phyloP scores from a whole-genome alignment of 257 asterid species.

The Oldenlandia corymbosa region DNA sequence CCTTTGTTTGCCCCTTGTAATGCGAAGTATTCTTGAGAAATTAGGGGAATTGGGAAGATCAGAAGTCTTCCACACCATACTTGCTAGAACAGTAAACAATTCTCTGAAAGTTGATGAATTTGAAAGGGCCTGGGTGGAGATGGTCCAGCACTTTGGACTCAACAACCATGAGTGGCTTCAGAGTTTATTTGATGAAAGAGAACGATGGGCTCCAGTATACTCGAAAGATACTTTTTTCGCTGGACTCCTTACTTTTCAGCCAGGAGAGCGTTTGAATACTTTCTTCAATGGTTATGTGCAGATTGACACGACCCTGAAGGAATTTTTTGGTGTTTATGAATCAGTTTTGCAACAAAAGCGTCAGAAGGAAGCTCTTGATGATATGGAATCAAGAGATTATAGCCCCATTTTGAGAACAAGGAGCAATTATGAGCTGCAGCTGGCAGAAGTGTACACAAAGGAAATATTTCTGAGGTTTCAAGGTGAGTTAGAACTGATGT shows the following conservation, averaged over 20 bases:
- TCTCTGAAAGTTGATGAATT: constrained; percentile 32
- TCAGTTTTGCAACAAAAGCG: constrained; percentile 18
- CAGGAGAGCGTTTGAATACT: constrained; percentile 16
- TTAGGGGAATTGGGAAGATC: constrained; percentile 25
- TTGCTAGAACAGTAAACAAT: constrained; percentile 22
- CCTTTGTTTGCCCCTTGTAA: constrained; percentile 24
- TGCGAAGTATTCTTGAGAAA: constrained; percentile 23
- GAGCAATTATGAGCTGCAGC: constrained; percentile 28
- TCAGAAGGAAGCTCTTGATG: constrained; percentile 32
- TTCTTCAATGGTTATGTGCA: constrained; percentile 31
- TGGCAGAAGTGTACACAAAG: constrained; percentile 30
- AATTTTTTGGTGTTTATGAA: constrained; percentile 26
- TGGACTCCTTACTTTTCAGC: constrained; percentile 21
- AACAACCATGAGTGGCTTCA: constrained; percentile 27
- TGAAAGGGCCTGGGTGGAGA: constrained; percentile 36
- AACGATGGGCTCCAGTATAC: constrained; percentile 37
- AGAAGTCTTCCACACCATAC: constrained; percentile 20
- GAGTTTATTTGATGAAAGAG: constrained; percentile 31
- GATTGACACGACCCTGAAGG: constrained; percentile 28
- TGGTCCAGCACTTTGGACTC: constrained; percentile 27
- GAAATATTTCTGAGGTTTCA: constrained; percentile 30
- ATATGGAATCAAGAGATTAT: constrained; percentile 24
- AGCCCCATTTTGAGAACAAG: constrained; percentile 20
- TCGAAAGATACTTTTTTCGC: constrained; percentile 32
- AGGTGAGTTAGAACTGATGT: constrained; percentile 23